Evolutionary conservation across 164 flowering plant genomes (phyloP).

Genomic region (Berberis vulgaris): DNA sequence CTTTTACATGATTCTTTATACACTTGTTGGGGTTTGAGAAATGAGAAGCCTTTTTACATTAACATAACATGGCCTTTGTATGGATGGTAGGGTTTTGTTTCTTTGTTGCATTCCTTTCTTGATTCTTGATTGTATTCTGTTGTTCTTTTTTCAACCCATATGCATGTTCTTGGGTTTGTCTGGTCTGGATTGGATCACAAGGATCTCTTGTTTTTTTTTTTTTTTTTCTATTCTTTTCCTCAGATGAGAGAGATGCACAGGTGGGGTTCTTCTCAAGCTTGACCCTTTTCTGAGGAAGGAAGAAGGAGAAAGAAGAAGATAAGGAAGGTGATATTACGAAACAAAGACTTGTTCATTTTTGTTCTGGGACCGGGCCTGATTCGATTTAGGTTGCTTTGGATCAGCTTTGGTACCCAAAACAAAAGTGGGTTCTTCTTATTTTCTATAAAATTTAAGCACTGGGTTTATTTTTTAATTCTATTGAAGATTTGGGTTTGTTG

Average conservation of each 20-base stretch:
- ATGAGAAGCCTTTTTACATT: too few relatives aligned
- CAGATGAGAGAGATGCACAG: slow-evolving; percentile 3
- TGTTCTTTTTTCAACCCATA: slow-evolving; percentile 16
- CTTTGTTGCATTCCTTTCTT: slow-evolving; percentile 15
- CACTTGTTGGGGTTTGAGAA: too few relatives aligned
- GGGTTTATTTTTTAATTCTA: neutral
- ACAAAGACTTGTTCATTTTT: slow-evolving; percentile 3
- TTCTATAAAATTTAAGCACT: too few relatives aligned
- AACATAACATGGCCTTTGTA: neutral
- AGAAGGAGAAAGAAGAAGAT: neutral
- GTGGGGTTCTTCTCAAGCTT: slow-evolving; percentile 6
- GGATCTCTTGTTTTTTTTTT: slow-evolving; percentile 24
- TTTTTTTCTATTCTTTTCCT: neutral
- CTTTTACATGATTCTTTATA: too few relatives aligned
- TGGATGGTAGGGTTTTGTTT: slow-evolving; percentile 16
- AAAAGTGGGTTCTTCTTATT: slow-evolving; percentile 1
- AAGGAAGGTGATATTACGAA: slow-evolving; percentile 8
- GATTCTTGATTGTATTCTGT: slow-evolving; percentile 14
- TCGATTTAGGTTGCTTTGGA: slow-evolving; percentile 7
- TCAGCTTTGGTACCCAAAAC: neutral
- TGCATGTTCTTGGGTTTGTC: slow-evolving; percentile 49
- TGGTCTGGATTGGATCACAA: slow-evolving; percentile 51
- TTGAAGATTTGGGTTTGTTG: neutral
- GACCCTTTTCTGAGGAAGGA: neutral
- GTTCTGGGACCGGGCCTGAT: slow-evolving; percentile 13